Conservation (phyloP, 202 grass and related monocot genomes). For the Dendrocalamus latiflorus region DNA sequence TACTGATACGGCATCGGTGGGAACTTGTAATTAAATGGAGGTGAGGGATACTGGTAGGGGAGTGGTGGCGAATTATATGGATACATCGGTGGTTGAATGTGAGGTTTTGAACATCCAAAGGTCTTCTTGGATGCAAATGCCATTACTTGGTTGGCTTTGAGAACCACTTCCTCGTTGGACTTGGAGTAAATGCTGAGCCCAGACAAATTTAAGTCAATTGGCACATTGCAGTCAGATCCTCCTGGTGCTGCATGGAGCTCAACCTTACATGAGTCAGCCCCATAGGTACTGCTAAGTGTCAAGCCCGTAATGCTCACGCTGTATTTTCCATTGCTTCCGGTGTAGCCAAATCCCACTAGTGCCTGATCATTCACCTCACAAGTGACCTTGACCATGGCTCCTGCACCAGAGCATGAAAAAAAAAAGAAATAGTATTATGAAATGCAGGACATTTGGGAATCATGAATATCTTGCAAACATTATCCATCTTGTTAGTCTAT, state of each 20-base stretch:
- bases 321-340: conserved; percentile 57
- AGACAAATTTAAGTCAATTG: conserved; percentile 46
- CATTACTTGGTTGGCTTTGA: conserved; percentile 53
- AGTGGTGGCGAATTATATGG: conserved; percentile 19
- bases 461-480: not conserved
- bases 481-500: not conserved
- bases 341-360: conserved; percentile 54
- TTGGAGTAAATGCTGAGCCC: conserved; percentile 40
- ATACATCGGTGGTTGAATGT: conserved; percentile 19
- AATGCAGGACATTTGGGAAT: not conserved
- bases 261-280: conserved; percentile 55
- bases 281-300: conserved; percentile 34
- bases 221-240: conserved; percentile 61
- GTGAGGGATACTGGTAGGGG: conserved; percentile 27
- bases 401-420: conserved; percentile 25
- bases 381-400: conserved; percentile 69
- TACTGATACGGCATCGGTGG: conserved; percentile 32
- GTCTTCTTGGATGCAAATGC: conserved; percentile 58
- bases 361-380: conserved; percentile 50
- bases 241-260: conserved; percentile 65
- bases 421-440: not conserved
- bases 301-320: conserved; percentile 49
- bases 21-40: conserved; percentile 37
- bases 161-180: conserved; percentile 49
- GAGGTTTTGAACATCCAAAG: conserved; percentile 38